Evolutionary conservation across 2,329 filamentous ascomycete genomes (phyloP).

Genomic region (Ophiostoma sp.): DNA sequence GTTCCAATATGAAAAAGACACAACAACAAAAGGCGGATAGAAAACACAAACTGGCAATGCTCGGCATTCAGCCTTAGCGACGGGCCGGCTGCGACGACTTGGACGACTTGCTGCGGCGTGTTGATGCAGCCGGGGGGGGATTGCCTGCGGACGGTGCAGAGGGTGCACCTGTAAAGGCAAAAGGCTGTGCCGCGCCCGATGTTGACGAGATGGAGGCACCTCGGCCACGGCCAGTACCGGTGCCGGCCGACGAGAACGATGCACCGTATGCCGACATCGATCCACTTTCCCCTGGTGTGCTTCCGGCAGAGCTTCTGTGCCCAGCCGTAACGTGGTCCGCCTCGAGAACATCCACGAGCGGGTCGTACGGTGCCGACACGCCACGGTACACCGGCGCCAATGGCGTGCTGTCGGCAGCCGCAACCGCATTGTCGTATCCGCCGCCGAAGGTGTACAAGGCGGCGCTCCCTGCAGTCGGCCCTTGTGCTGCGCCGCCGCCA

Average conservation of each 20-base stretch:
- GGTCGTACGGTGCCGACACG: slow-evolving; percentile 53
- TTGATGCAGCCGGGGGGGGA: not conserved
- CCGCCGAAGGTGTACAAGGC: slow-evolving; percentile 44
- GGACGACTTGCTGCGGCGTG: not conserved
- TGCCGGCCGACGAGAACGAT: not conserved
- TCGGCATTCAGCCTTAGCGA: not conserved
- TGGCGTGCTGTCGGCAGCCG: not conserved
- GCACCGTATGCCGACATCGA: not conserved
- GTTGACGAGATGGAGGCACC: not conserved
- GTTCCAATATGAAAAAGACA: not conserved
- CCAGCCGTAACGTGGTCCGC: not conserved
- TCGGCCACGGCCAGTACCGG: not conserved
- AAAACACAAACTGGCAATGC: not conserved
- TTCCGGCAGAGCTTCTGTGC: slow-evolving; percentile 1
- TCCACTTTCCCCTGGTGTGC: not conserved
- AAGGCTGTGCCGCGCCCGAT: not conserved
- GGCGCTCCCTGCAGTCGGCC: too few species aligned
- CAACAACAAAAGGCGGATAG: not conserved
- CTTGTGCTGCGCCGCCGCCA: not conserved
- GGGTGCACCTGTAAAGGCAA: not conserved
- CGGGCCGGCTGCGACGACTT: not conserved
- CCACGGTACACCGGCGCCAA: slow-evolving; percentile 41
- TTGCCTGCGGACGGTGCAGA: not conserved
- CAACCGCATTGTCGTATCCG: slow-evolving; percentile 28
- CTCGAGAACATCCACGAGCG: slow-evolving; percentile 43